Evolutionary conservation across 208 protist species (phyloP).

Genomic region (Tritrichomonas musculus): DNA sequence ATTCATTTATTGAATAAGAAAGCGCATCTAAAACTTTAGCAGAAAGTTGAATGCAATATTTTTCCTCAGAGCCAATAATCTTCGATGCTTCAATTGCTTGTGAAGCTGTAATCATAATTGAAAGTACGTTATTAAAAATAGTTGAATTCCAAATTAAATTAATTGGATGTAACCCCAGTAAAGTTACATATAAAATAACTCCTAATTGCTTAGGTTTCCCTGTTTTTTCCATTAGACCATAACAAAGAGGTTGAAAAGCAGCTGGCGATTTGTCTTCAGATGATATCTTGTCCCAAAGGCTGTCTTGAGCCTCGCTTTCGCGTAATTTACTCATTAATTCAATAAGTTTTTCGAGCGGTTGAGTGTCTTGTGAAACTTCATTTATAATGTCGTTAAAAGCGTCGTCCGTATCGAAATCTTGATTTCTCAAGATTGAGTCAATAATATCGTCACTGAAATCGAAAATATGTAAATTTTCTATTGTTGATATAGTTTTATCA

Average conservation of each 20-base stretch:
- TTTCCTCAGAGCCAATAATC: neutral
- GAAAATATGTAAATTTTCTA: no score
- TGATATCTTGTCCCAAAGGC: neutral
- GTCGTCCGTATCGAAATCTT: neutral
- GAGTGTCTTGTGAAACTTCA: neutral
- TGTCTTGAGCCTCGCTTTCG: neutral
- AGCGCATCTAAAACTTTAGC: neutral
- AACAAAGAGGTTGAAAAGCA: neutral
- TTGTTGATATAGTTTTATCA: no score
- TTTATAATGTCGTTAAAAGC: neutral
- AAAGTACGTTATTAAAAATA: neutral
- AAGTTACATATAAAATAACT: neutral
- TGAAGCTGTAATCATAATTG: slow-evolving; percentile 7
- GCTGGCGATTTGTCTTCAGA: neutral
- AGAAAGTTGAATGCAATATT: neutral
- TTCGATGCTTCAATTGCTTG: neutral
- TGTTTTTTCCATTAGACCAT: neutral
- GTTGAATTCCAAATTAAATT: neutral
- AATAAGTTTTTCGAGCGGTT: neutral
- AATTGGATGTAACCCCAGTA: neutral
- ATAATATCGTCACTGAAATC: no score
- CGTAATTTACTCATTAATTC: neutral
- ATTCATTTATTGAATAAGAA: neutral
- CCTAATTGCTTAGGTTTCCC: neutral
- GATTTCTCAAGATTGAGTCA: no score